phyloP scores from a whole-genome alignment of 176 grass and related monocot species.

The Carex cristatella region DNA sequence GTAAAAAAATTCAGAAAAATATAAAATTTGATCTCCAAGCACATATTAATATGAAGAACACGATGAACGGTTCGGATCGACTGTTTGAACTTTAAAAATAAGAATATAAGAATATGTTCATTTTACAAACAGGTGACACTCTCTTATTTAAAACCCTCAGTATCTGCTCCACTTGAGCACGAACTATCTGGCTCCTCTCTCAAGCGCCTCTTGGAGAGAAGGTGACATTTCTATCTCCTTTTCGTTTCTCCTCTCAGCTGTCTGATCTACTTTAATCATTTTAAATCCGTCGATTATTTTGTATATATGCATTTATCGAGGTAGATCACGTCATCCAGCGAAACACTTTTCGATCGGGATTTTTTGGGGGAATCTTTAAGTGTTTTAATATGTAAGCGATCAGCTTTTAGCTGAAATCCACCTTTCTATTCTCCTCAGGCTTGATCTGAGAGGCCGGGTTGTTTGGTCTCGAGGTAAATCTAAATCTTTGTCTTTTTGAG shows the following conservation, averaged over 20 bases:
- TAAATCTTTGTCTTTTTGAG: neutral
- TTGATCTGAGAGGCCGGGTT: conserved; percentile 5
- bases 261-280: neutral
- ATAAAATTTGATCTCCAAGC: no score
- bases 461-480: neutral
- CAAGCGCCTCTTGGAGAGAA: neutral
- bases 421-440: conserved; percentile 3
- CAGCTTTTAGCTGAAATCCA: conserved; percentile 21
- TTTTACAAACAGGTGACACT: no score
- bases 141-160: neutral
- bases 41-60: no score
- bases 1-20: no score
- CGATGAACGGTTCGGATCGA: no score
- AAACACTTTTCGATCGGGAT: neutral
- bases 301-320: neutral
- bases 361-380: neutral
- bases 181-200: neutral
- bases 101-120: no score
- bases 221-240: neutral
- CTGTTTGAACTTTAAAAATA: no score
- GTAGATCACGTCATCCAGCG: neutral
- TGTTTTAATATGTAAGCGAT: neutral
- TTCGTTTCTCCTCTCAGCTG: neutral
- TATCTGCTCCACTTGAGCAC: neutral
- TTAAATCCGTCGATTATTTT: neutral